Base-by-base conservation (phyloP, 768 basidiomycete genomes). In the Psilocybe tampanensis region DNA sequence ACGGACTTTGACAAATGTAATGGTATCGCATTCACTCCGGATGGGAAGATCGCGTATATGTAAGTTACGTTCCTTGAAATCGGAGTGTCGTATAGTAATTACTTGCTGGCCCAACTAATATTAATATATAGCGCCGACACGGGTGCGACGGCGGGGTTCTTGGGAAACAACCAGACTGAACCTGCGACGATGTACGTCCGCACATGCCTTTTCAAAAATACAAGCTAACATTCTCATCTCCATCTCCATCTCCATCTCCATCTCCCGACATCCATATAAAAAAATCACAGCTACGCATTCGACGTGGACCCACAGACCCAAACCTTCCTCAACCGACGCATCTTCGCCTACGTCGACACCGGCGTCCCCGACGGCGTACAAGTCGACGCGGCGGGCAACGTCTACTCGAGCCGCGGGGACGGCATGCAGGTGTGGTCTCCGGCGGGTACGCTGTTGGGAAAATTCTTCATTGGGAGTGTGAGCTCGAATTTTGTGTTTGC, bases 1-100 rank as follows among this genome's bases (percentile, higher is more conserved):
- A 87, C 89, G 60, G 87, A 85, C n/a, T 88, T 93, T 64, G 79
- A 81, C 56, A 81, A 81, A 60, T 81, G 80, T 43, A 94, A 93
- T 64, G 92, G 90, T 1, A 81, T 93, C 50, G 87, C 88, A 0
- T 86, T 92, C 68, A 81, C 80, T n/a, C 71, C 75, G 1, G 84
- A 88, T 59, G 88, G 89, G 8, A 80, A 70, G 47, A 81, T 74
- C 8, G 89, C 84, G 2, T 93, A 87, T 65, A 75, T 92, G 89
- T 77, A 61, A 19, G 72, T 68, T 1, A n/a, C 15, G 45, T 45
- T 41, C 13, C 17, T 8, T 39, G n/a, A 11, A 26, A 11, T 8
- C 4, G 3, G 23, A 24, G 13, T 47, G 24, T 32, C 18, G 13
- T 19, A 47, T 29, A 22, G 7, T 19, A 18, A 21, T n/a, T n/a